A percentile compares a stretch with the other conserved stretches of the same genome.
Evolutionary conservation across 176 grass and related monocot genomes (phyloP).

Genomic region (Hyparrhenia diplandra): DNA sequence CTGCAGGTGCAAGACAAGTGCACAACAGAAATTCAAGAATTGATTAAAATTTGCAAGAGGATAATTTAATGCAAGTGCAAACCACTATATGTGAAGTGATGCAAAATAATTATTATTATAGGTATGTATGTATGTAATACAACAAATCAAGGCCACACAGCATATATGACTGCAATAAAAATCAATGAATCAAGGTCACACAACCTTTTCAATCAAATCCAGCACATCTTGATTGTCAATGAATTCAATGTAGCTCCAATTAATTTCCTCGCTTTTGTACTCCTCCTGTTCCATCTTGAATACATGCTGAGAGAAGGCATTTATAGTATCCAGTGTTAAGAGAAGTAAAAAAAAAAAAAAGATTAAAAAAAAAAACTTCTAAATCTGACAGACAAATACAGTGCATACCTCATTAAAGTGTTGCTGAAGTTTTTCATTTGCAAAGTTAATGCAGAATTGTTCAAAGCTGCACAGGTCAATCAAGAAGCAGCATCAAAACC

Average conservation of each 20-base stretch:
- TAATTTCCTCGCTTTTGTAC: slow-evolving; percentile 92
- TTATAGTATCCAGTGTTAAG: slow-evolving; percentile 19
- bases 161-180: too few relatives aligned
- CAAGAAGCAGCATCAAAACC: background rate
- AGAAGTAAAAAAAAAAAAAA: too few relatives aligned
- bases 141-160: slow-evolving; percentile 6
- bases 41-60: too few relatives aligned
- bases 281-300: slow-evolving; percentile 99
- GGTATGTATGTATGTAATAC: slow-evolving; percentile 23
- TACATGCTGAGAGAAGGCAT: slow-evolving; percentile 72
- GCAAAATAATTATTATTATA: slow-evolving; percentile 16
- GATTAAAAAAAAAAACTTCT: slow-evolving; percentile 7
- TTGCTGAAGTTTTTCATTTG: slow-evolving; percentile 99
- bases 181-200: slow-evolving; percentile 19
- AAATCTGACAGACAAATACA: background rate
- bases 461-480: slow-evolving; percentile 72
- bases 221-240: slow-evolving; percentile 99
- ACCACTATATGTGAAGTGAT: background rate
- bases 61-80: slow-evolving; percentile 7
- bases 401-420: slow-evolving; percentile 87
- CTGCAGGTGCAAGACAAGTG: too few relatives aligned
- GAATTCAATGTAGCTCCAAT: slow-evolving; percentile 99
- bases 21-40: too few relatives aligned
- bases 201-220: slow-evolving; percentile 99
- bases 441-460: slow-evolving; percentile 99